Evolutionary conservation across 1,284 basidiomycete species (phyloP), one percentile per base, ranked within the genome.

Genomic region (Sanguinoderma infundibulare): DNA sequence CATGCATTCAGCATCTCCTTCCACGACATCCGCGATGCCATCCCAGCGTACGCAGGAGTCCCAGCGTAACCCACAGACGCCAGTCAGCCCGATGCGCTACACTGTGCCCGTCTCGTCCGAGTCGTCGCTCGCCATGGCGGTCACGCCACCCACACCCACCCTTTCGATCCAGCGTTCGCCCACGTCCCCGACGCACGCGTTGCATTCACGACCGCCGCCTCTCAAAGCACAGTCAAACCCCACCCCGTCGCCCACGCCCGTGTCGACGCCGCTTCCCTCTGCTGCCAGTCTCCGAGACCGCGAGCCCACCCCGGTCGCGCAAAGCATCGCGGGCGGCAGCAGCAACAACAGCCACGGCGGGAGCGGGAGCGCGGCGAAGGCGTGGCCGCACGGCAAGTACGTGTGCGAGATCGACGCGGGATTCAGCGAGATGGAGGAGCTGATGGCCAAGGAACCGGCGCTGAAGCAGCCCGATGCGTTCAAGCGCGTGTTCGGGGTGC

Each of bases 361-460:
- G 0, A n/a, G 2, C 85, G 85, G 12, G 74, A n/a, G n/a, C n/a
- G 85, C 32, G 32, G 20, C 32, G n/a, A 88, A 87, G 70, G 83
- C 86, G 14, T 89, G 87, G 87, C 87, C 87, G 44, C 87, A 89
- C 68, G 87, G 89, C 73, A 88, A 87, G 70, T 85, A 84, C 8
- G 87, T 89, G 15, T 79, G 78, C 55, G 86, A 89, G 69, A 77
- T 89, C 55, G 78, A 84, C 2, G 70, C 72, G 1, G 87, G 87
- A 1, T 87, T 89, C 72, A 77, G 74, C 36, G 66, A 74, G 58
- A 87, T 89, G 83, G 85, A 87, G 63, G 51, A 71, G 6, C 75
- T 86, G 53, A 79, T 85, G 20, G 74, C 76, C 0, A 64, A 73
- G 55, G 77, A 75, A 20, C 77, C 81, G 3, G 71, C 73, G 2